phyloP scores from a whole-genome alignment of 2,329 filamentous ascomycete genomes.

The Alternaria sp. region DNA sequence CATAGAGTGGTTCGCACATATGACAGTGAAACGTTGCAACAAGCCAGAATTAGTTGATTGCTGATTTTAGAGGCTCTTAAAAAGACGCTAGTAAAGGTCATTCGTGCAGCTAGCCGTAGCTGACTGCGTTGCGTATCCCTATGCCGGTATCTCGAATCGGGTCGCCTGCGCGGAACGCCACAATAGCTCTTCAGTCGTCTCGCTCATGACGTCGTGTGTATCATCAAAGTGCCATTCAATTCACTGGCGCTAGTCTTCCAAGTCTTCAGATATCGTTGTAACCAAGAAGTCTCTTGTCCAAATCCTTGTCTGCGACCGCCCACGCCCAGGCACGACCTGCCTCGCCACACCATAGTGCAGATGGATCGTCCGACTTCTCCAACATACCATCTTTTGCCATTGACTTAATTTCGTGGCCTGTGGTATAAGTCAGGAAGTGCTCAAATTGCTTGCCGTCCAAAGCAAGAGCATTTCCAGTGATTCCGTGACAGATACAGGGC shows the following conservation, averaged over 20 bases:
- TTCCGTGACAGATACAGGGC: slow-evolving; percentile 71
- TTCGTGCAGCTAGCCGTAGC: slow-evolving; percentile 16
- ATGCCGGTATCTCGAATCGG: background rate
- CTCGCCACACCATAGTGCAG: slow-evolving; percentile 60
- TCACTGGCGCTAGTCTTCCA: background rate
- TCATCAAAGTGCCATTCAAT: slow-evolving; percentile 15
- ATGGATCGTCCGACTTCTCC: slow-evolving; percentile 60
- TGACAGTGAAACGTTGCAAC: slow-evolving; percentile 7
- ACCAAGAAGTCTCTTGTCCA: slow-evolving; percentile 58
- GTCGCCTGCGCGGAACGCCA: background rate
- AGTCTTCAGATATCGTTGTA: slow-evolving; percentile 58
- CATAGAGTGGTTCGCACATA: background rate
- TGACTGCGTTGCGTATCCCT: slow-evolving; percentile 9
- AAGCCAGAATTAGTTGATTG: slow-evolving; percentile 3
- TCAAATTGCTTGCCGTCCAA: slow-evolving; percentile 60
- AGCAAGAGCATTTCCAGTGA: slow-evolving; percentile 70
- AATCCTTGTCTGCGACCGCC: slow-evolving; percentile 55
- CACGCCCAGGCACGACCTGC: slow-evolving; percentile 60
- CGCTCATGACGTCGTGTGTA: slow-evolving; percentile 31
- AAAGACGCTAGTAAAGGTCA: slow-evolving; percentile 3
- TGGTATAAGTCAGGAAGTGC: slow-evolving; percentile 67
- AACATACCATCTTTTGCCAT: slow-evolving; percentile 62
- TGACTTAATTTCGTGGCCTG: slow-evolving; percentile 63
- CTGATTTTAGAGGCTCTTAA: slow-evolving; percentile 1
- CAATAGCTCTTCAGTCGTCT: slow-evolving; percentile 23